Conservation (phyloP, 2,329 filamentous ascomycete species). For the Exophiala sp. region DNA sequence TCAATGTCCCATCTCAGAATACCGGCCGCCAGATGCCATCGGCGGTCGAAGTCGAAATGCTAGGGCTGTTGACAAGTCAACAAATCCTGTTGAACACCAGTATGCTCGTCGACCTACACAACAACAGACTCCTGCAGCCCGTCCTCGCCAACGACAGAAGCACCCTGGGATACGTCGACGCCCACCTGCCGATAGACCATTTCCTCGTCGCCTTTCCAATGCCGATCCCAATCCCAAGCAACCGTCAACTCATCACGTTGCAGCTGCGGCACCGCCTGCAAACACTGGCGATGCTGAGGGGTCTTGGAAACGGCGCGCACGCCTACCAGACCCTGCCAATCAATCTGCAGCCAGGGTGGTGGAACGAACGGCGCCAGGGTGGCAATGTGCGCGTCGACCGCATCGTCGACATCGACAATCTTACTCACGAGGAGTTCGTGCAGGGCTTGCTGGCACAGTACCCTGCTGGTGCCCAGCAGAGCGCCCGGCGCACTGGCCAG, state of each 20-base stretch:
- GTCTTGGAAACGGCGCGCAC: slow-evolving; percentile 6
- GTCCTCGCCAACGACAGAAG: slow-evolving; percentile 6
- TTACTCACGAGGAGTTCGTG: slow-evolving; percentile 12
- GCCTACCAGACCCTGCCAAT: slow-evolving; percentile 3
- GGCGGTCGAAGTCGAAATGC: slow-evolving; percentile 11
- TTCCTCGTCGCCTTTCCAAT: slow-evolving; percentile 6
- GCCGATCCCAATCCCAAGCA: slow-evolving; percentile 12
- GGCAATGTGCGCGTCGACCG: not conserved
- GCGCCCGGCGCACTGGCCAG: not conserved
- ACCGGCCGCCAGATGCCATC: slow-evolving; percentile 3
- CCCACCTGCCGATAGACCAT: slow-evolving; percentile 13
- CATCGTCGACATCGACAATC: slow-evolving; percentile 10
- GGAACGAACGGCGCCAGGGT: not conserved
- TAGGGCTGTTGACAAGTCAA: slow-evolving; percentile 9
- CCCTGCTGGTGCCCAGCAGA: not conserved
- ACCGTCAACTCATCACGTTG: slow-evolving; percentile 8
- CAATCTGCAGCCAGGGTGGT: slow-evolving; percentile 6
- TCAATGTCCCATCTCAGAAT: slow-evolving; percentile 3
- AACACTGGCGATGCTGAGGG: slow-evolving; percentile 10
- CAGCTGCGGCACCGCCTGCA: slow-evolving; percentile 15
- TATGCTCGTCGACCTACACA: slow-evolving; percentile 20
- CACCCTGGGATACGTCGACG: slow-evolving; percentile 10
- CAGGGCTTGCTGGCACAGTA: not conserved
- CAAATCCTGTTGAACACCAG: slow-evolving; percentile 22
- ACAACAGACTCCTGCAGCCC: slow-evolving; percentile 17